A percentile compares a stretch with the other conserved stretches of the same genome.
Conservation (phyloP, 1,284 basidiomycete species). For the Anthracocystis walkeri region DNA sequence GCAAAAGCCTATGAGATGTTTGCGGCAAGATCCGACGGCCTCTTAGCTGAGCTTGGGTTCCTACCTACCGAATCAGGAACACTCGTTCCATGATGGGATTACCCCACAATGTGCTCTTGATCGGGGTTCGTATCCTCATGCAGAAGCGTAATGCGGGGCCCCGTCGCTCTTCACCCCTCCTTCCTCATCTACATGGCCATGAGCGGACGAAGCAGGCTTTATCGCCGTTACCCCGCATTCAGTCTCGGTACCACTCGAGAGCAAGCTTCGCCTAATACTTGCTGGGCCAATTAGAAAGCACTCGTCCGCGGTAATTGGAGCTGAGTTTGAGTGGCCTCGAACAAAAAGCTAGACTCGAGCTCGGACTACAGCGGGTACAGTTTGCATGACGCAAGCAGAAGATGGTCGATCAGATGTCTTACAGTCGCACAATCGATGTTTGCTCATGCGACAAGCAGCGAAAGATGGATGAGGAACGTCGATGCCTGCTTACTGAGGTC, state of each 20-base stretch:
- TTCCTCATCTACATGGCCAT: background rate
- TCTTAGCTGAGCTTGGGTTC: background rate
- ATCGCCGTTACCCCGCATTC: slow-evolving; percentile 1
- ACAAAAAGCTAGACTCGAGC: background rate
- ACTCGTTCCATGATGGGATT: background rate
- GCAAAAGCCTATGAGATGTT: background rate
- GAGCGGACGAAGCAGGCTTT: background rate
- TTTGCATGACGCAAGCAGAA: background rate
- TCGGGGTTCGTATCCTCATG: background rate
- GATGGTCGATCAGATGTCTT: background rate
- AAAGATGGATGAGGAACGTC: background rate
- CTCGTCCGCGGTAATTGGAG: no score
- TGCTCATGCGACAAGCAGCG: background rate
- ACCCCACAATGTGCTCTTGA: background rate
- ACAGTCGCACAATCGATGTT: background rate
- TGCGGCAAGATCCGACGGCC: slow-evolving; percentile 12
- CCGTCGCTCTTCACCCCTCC: background rate
- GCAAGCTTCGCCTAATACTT: background rate
- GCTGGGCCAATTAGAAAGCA: no score
- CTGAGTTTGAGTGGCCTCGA: background rate
- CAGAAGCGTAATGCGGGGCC: slow-evolving; percentile 13
- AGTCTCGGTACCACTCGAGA: background rate
- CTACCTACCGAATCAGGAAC: background rate
- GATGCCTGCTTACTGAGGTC: background rate
- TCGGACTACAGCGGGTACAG: background rate